Evolutionary conservation across 768 basidiomycete species (phyloP), one percentile per base, ranked within the genome.

Genomic region (Rhizopogon rudus): DNA sequence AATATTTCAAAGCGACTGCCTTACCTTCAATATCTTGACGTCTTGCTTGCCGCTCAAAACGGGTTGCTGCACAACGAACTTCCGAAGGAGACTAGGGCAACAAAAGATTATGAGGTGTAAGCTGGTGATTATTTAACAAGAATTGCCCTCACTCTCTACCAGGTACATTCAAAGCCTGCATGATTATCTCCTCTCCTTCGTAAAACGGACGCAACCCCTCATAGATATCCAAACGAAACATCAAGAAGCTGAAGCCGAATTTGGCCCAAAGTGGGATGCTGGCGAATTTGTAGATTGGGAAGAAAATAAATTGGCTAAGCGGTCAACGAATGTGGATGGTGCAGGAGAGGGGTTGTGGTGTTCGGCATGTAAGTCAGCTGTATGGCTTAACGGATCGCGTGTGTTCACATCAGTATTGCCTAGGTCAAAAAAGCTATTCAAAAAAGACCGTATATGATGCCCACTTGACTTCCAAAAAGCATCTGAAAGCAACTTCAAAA

Each of bases 371-470:
- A 74, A 74, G 92, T 78, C 50, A 20, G 54, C 61, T 44, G 13
- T 45, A 46, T 46, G 44, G 50, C 17, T 54, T 42, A 16, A 9
- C 41, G 33, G 22, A 48, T 57, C 54, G 35, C 55, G 51, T 44
- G 8, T 39, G 39, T 54, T 55, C 40, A 48, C 50, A 40, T 40
- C 43, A 17, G 48, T 43, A 33, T 39, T 31, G 35, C 25, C 33
- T 63, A 98, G 95, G 95, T 68, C 93, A 98, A 72, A 97, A 95
- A 67, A 76, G 82, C 55, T 98, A 98, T 71, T 83, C 95, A 12
- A 99, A 98, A 70, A 92, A 98, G 70, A 98, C 97, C 0, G 97
- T 99, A 8, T 99, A 94, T 68, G 91, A 97, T 58, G 94, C 94
- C 2, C 97, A 98, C 67, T 71, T 98, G 51, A 93, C 86, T 2